A percentile compares a stretch with the other conserved stretches of the same genome.
Evolutionary conservation across 2,329 filamentous ascomycete species (phyloP).

Genomic region (Monilinia fructicola): DNA sequence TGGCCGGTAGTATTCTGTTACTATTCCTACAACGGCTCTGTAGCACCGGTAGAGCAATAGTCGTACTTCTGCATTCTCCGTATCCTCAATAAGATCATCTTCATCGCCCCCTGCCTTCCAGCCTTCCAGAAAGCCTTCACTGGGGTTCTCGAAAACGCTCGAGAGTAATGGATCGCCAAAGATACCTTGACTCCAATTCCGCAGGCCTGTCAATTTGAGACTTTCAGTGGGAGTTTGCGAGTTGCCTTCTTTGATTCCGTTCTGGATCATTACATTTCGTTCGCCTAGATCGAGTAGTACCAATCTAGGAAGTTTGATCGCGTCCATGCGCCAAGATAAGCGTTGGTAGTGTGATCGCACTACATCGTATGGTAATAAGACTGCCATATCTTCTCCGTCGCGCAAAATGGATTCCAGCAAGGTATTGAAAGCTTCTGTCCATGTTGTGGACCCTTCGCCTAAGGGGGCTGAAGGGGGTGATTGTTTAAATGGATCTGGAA

Average conservation of each 20-base stretch:
- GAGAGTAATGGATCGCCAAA: constrained; percentile 61
- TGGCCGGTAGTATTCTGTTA: constrained; percentile 56
- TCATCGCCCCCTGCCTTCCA: constrained; percentile 39
- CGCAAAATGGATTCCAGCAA: constrained; percentile 57
- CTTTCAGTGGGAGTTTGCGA: constrained; percentile 21
- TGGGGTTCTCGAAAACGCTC: constrained; percentile 49
- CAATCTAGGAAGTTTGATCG: constrained; percentile 52
- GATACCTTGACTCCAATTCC: constrained; percentile 58
- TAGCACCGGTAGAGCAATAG: constrained; percentile 59
- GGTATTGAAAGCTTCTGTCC: constrained; percentile 57
- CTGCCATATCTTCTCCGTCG: constrained; percentile 60
- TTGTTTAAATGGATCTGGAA: constrained; percentile 29
- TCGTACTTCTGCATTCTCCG: constrained; percentile 47
- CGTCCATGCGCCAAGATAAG: constrained; percentile 52
- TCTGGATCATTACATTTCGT: constrained; percentile 50
- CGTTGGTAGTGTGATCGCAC: constrained; percentile 54
- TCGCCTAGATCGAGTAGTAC: constrained; percentile 56
- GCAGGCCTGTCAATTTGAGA: constrained; percentile 49
- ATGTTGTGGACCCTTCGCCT: constrained; percentile 44
- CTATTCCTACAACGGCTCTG: constrained; percentile 53
- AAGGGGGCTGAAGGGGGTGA: constrained; percentile 19
- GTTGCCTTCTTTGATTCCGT: constrained; percentile 24
- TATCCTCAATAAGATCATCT: constrained; percentile 46
- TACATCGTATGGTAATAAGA: constrained; percentile 56
- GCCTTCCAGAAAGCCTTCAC: constrained; percentile 49